phyloP scores from a whole-genome alignment of 2,329 filamentous ascomycete species.

The Sphaerulina populicola region DNA sequence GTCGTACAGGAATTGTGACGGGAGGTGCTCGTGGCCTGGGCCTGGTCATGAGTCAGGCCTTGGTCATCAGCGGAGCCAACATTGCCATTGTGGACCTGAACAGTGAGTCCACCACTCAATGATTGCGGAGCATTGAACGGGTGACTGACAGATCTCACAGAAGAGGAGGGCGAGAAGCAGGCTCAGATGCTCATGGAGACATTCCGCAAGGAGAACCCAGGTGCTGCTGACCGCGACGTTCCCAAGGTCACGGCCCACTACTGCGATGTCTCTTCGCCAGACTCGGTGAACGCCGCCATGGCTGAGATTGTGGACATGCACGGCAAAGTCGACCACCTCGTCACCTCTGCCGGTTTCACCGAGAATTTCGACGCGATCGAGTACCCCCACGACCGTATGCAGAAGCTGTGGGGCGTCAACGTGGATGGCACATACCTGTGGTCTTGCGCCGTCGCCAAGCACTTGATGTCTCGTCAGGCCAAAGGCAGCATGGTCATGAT shows the following conservation, averaged over 20 bases:
- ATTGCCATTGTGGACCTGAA: slow-evolving; percentile 92
- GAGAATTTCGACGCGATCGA: slow-evolving; percentile 90
- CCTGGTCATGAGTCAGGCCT: slow-evolving; percentile 83
- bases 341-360: slow-evolving; percentile 93
- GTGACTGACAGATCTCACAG: slow-evolving; percentile 38
- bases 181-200: slow-evolving; percentile 64
- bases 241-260: slow-evolving; percentile 86
- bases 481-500: slow-evolving; percentile 88
- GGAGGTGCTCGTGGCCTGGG: slow-evolving; percentile 84
- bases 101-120: slow-evolving; percentile 45
- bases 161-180: slow-evolving; percentile 74
- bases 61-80: slow-evolving; percentile 80
- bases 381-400: slow-evolving; percentile 83
- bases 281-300: slow-evolving; percentile 68
- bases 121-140: slow-evolving; percentile 1
- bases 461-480: slow-evolving; percentile 73
- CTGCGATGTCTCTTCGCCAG: slow-evolving; percentile 72
- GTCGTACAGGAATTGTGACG: slow-evolving; percentile 74
- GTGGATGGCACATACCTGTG: slow-evolving; percentile 90
- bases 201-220: slow-evolving; percentile 73
- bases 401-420: slow-evolving; percentile 91
- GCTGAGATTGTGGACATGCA: slow-evolving; percentile 60
- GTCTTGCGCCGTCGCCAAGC: slow-evolving; percentile 73
- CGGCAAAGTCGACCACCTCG: slow-evolving; percentile 79
- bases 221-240: slow-evolving; percentile 51